Conservation (phyloP, 345 rosid species). For the Aquilaria malaccensis region DNA sequence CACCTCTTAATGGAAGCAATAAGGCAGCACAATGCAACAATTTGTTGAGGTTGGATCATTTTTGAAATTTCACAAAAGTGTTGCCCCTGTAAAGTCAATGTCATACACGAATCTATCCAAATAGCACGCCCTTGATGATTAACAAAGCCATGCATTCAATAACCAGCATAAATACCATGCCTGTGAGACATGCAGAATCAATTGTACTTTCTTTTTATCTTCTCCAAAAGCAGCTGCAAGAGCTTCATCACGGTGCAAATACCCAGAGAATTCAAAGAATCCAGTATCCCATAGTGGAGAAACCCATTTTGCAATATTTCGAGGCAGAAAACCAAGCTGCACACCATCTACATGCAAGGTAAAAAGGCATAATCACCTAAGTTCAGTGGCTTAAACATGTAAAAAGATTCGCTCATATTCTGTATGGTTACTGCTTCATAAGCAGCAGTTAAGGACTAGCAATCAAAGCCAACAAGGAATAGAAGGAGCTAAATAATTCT, state of each 20-base stretch:
- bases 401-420: too few relatives aligned
- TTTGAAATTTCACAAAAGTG: conserved; percentile 44
- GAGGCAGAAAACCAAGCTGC: conserved; percentile 83
- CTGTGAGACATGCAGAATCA: conserved; percentile 58
- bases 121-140: neutral
- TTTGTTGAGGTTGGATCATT: conserved; percentile 39
- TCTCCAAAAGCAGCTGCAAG: conserved; percentile 69
- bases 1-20: conserved; percentile 73
- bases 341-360: conserved; percentile 39
- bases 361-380: conserved; percentile 1
- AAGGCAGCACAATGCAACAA: conserved; percentile 49
- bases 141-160: conserved; percentile 6
- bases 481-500: too few relatives aligned
- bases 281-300: conserved; percentile 89
- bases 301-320: conserved; percentile 76
- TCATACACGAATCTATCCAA: conserved; percentile 9
- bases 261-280: conserved; percentile 66
- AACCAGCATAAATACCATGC: conserved; percentile 36
- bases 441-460: too few relatives aligned
- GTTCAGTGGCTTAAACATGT: too few relatives aligned
- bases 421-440: too few relatives aligned
- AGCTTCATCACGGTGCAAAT: conserved; percentile 59
- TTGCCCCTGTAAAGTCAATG: conserved; percentile 49
- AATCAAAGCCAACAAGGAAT: too few relatives aligned
- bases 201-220: conserved; percentile 58